phyloP scores from a whole-genome alignment of 2,329 filamentous ascomycete genomes.

The Alternaria dauci region DNA sequence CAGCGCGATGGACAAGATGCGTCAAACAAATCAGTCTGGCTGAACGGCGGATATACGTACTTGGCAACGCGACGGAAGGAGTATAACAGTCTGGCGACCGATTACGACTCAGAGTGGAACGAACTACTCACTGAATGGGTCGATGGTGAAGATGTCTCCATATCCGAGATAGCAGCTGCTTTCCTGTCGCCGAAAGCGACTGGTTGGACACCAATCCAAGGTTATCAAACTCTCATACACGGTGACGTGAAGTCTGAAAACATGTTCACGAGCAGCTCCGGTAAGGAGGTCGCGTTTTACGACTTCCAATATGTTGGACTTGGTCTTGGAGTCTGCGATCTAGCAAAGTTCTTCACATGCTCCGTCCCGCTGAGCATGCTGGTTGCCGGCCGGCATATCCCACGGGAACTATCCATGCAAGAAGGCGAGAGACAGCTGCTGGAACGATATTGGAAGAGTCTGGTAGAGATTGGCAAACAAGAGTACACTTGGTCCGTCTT shows the following conservation, averaged over 20 bases:
- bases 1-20: constrained; percentile 37
- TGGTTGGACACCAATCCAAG: constrained; percentile 47
- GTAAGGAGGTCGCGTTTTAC: constrained; percentile 67
- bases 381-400: constrained; percentile 38
- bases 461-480: constrained; percentile 47
- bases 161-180: constrained; percentile 63
- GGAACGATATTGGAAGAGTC: constrained; percentile 56
- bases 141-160: constrained; percentile 38
- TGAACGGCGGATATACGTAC: constrained; percentile 75
- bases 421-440: constrained; percentile 62
- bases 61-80: constrained; percentile 69
- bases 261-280: constrained; percentile 64
- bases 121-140: constrained; percentile 56
- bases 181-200: constrained; percentile 57
- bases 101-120: constrained; percentile 65
- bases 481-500: constrained; percentile 65
- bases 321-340: constrained; percentile 70
- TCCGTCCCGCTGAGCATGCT: constrained; percentile 67
- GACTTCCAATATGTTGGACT: constrained; percentile 75
- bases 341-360: constrained; percentile 73
- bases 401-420: constrained; percentile 58
- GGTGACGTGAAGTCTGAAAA: constrained; percentile 77
- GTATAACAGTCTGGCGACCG: constrained; percentile 58
- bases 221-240: constrained; percentile 67
- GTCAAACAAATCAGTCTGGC: constrained; percentile 57